Evolutionary conservation across 495 filamentous ascomycete genomes (phyloP).

Genomic region (Ascobolus immersus): DNA sequence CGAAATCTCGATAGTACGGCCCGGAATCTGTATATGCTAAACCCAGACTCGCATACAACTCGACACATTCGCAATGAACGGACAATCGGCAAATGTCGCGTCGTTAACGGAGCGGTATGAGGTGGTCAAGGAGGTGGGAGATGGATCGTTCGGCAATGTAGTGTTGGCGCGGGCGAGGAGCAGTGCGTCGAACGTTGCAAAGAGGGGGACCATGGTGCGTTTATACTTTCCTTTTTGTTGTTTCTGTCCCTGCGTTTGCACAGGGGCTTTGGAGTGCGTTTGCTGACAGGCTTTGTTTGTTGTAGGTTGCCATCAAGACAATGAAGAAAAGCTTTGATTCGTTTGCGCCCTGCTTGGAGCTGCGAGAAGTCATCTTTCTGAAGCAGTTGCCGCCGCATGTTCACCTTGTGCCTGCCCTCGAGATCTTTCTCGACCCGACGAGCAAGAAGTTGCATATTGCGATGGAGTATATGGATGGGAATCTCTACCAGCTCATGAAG

Average conservation of each 20-base stretch:
- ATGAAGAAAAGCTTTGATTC: slow-evolving; percentile 99
- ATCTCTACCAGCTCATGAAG: slow-evolving; percentile 98
- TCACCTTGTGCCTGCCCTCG: slow-evolving; percentile 85
- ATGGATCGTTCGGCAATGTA: slow-evolving; percentile 96
- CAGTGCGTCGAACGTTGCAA: slow-evolving; percentile 66
- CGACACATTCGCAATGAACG: no score
- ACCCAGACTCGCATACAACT: no score
- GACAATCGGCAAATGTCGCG: no score
- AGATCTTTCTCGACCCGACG: slow-evolving; percentile 94
- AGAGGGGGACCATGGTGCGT: slow-evolving; percentile 76
- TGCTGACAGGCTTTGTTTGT: slow-evolving; percentile 13
- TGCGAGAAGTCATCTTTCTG: slow-evolving; percentile 91
- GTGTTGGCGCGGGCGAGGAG: slow-evolving; percentile 72
- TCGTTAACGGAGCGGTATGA: slow-evolving; percentile 60
- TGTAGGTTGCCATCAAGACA: slow-evolving; percentile 94
- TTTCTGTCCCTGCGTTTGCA: neutral
- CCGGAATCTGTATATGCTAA: no score
- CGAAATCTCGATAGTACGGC: no score
- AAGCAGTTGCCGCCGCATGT: slow-evolving; percentile 61
- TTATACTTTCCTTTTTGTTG: neutral
- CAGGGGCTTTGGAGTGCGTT: neutral
- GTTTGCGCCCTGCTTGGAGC: slow-evolving; percentile 63
- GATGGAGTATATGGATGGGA: slow-evolving; percentile 99
- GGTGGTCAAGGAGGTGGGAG: slow-evolving; percentile 89
- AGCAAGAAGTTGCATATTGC: slow-evolving; percentile 89